Conservation (phyloP, 225 moss, liverwort and hornwort species). For the Marchantia paleacea region DNA sequence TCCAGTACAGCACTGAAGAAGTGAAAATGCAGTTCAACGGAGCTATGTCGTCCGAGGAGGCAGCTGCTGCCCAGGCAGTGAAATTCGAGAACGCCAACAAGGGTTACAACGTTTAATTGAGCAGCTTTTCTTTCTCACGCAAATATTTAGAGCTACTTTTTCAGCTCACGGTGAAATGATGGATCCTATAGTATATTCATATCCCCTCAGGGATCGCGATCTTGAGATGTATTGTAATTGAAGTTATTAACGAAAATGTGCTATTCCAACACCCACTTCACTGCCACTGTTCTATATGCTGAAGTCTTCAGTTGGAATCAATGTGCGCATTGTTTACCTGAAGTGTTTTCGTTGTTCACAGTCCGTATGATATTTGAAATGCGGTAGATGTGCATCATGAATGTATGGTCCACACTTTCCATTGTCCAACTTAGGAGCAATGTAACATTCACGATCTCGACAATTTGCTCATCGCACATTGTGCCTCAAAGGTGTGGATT, state of each 20-base stretch:
- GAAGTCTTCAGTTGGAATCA: too few species aligned
- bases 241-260: neutral
- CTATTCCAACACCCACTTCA: too few species aligned
- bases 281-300: too few species aligned
- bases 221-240: constrained; percentile 3
- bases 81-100: constrained; percentile 59
- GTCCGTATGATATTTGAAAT: too few species aligned
- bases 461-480: too few species aligned
- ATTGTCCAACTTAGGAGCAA: too few species aligned
- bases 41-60: constrained; percentile 50
- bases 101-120: constrained; percentile 3
- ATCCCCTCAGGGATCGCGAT: neutral
- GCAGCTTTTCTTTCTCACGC: neutral
- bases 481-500: too few species aligned
- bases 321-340: too few species aligned
- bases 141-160: neutral
- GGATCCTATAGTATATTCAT: neutral
- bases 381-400: too few species aligned
- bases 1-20: constrained; percentile 40
- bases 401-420: too few species aligned
- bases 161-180: neutral
- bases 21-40: constrained; percentile 44
- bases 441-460: too few species aligned
- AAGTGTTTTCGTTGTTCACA: too few species aligned
- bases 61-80: constrained; percentile 44